Evolutionary conservation across 2,329 filamentous ascomycete species (phyloP).

Genomic region (Ophiocordyceps camponoti-saundersi): DNA sequence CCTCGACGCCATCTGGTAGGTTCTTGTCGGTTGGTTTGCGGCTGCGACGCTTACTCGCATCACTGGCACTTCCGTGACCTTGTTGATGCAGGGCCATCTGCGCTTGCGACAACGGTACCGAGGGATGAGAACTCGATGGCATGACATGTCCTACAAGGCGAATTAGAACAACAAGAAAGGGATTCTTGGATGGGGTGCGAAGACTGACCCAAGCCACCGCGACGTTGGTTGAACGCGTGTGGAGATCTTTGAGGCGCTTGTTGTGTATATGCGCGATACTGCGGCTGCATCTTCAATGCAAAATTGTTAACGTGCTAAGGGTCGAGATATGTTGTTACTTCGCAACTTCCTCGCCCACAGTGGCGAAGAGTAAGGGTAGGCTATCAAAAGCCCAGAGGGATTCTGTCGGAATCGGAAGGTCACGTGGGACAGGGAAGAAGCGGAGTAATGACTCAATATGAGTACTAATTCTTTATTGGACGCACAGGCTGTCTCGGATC

Average conservation of each 20-base stretch:
- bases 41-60: conserved; percentile 62
- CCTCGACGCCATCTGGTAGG: conserved; percentile 77
- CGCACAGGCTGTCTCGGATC: too few species aligned
- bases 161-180: conserved; percentile 2
- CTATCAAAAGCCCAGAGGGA: too few species aligned
- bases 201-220: conserved; percentile 33
- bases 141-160: conserved; percentile 33
- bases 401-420: too few species aligned
- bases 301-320: too few species aligned
- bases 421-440: too few species aligned
- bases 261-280: conserved; percentile 34
- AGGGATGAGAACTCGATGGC: conserved; percentile 32
- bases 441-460: too few species aligned
- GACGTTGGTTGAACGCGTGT: conserved; percentile 29
- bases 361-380: too few species aligned
- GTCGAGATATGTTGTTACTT: too few species aligned
- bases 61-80: conserved; percentile 35
- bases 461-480: too few species aligned
- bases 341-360: too few species aligned
- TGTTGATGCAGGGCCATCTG: conserved; percentile 35
- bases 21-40: conserved; percentile 90
- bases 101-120: conserved; percentile 33
- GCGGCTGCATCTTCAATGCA: conserved; percentile 18
- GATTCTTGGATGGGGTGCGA: not conserved
- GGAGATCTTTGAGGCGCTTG: conserved; percentile 31